These are phyloP conservation scores for Ballota nigra DNA, from an alignment of 257 asterid genomes.

Conservation along the genomic window DNA sequence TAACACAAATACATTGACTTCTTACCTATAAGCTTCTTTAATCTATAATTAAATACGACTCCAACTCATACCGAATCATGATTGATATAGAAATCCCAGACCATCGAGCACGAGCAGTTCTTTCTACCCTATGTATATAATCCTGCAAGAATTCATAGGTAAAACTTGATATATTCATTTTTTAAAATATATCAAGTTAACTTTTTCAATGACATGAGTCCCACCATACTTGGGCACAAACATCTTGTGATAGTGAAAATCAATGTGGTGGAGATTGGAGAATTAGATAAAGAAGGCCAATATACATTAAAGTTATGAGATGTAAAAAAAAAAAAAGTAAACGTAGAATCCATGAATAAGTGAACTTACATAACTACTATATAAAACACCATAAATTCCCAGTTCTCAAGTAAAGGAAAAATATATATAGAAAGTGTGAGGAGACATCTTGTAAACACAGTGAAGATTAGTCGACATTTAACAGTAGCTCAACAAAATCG, in stretches of 20 bases:
- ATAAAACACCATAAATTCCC: not conserved
- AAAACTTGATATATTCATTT: slow-evolving; percentile 4
- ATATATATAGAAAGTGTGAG: not conserved
- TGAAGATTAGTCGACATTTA: too few species aligned
- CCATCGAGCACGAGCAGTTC: slow-evolving; percentile 98
- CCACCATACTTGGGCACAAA: too few species aligned
- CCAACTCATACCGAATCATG: slow-evolving; percentile 84
- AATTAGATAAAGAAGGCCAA: not conserved
- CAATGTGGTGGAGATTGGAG: too few species aligned
- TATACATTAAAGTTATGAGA: not conserved
- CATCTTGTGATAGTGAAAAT: too few species aligned
- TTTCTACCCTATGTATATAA: slow-evolving; percentile 95
- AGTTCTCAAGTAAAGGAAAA: not conserved
- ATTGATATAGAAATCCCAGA: slow-evolving; percentile 85
- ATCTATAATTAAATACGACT: slow-evolving; percentile 86
- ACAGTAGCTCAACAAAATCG: too few species aligned
- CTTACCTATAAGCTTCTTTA: slow-evolving; percentile 76
- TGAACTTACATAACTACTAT: not conserved
- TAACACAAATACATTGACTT: not conserved
- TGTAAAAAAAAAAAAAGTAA: not conserved
- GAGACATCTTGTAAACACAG: too few species aligned
- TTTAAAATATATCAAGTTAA: not conserved
- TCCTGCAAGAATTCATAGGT: slow-evolving; percentile 50
- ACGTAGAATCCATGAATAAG: not conserved
- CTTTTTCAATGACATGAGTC: too few species aligned